Percentiles rank a stretch among this genome's conserved stretches.
Evolutionary conservation across 129 eudicot genomes (phyloP).

Genomic region (Helianthus annuus): DNA sequence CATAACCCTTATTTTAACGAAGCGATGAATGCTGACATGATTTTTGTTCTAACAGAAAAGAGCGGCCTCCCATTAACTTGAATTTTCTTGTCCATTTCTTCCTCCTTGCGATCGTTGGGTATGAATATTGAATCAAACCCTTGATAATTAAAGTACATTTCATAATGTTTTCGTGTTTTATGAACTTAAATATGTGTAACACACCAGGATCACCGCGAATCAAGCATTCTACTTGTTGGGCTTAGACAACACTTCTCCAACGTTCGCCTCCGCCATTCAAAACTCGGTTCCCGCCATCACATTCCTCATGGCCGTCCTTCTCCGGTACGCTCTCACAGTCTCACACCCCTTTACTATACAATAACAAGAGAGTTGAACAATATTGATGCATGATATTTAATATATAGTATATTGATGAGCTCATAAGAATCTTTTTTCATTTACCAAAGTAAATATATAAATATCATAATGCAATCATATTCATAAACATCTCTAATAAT

Average conservation of each 20-base stretch:
- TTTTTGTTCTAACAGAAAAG: constrained; percentile 57
- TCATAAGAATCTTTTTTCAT: too few relatives aligned
- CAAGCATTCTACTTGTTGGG: constrained; percentile 98
- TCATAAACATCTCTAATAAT: not conserved
- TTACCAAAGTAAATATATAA: not conserved
- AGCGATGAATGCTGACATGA: not conserved
- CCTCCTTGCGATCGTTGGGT: constrained; percentile 94
- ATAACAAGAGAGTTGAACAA: too few relatives aligned
- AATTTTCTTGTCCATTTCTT: constrained; percentile 80
- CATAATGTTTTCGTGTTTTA: not conserved
- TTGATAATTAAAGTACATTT: not conserved
- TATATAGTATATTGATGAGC: too few relatives aligned
- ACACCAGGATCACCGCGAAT: constrained; percentile 80
- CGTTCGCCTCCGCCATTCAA: constrained; percentile 94
- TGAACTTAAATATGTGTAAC: not conserved
- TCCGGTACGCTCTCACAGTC: constrained; percentile 59
- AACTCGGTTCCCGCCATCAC: constrained; percentile 98
- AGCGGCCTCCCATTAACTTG: constrained; percentile 73
- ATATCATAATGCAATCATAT: not conserved
- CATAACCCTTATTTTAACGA: not conserved
- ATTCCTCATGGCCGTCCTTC: constrained; percentile 79
- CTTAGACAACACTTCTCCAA: constrained; percentile 89
- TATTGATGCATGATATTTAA: too few relatives aligned
- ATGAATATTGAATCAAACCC: constrained; percentile 26
- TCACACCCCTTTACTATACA: too few relatives aligned